These are phyloP conservation scores for Sphagnum contortum DNA, from an alignment of 225 moss, liverwort and hornwort species.

Conservation along the genomic window DNA sequence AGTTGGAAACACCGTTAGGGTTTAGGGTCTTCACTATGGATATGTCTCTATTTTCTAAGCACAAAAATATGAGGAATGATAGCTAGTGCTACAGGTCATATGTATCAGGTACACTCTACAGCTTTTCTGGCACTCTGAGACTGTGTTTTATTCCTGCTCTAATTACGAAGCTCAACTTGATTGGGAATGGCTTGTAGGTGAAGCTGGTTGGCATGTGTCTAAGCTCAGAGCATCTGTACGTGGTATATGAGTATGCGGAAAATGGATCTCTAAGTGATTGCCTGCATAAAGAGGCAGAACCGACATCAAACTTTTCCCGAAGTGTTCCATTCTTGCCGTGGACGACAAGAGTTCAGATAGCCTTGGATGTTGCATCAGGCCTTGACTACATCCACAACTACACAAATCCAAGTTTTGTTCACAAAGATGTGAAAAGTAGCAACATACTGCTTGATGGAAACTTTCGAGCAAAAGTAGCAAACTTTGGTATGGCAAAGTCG, in stretches of 20 bases:
- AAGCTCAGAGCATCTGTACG: slow-evolving; percentile 63
- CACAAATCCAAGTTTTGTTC: slow-evolving; percentile 19
- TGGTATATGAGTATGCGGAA: slow-evolving; percentile 81
- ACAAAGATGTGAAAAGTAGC: slow-evolving; percentile 21
- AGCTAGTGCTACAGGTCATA: too few relatives aligned
- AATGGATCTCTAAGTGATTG: slow-evolving; percentile 84
- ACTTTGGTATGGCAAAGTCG: slow-evolving; percentile 22
- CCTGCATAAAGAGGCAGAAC: slow-evolving; percentile 25
- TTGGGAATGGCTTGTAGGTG: slow-evolving; percentile 6
- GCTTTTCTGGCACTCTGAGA: too few relatives aligned
- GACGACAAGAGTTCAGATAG: slow-evolving; percentile 20
- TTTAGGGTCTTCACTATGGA: too few relatives aligned
- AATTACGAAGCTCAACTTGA: too few relatives aligned
- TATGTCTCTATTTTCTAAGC: too few relatives aligned
- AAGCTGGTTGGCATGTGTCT: slow-evolving; percentile 79
- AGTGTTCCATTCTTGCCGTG: slow-evolving; percentile 55
- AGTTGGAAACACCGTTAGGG: too few relatives aligned
- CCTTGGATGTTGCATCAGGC: slow-evolving; percentile 15
- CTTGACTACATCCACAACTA: slow-evolving; percentile 23
- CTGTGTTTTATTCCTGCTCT: too few relatives aligned
- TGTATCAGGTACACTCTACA: too few relatives aligned
- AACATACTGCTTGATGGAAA: slow-evolving; percentile 18
- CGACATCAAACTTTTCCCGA: slow-evolving; percentile 29
- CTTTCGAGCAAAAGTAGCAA: slow-evolving; percentile 22
- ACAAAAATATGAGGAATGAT: too few relatives aligned